These are phyloP conservation scores for Sugiyamaella pinicola DNA, from an alignment of 1,139 yeast species.

Conservation along the genomic window DNA sequence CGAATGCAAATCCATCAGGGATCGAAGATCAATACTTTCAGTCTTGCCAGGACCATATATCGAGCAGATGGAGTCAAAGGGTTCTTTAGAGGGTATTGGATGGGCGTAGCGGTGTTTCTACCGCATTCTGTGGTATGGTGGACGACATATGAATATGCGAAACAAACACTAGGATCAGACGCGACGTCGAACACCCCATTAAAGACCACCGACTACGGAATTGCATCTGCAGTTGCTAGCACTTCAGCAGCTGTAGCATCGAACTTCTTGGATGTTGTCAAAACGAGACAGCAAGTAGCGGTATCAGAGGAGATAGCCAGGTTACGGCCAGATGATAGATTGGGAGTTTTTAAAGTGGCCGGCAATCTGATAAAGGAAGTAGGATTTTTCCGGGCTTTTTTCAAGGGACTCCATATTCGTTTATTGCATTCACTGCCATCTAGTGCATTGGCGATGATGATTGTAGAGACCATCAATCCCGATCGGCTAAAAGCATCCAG, in stretches of 20 bases:
- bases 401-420: slow-evolving; percentile 46
- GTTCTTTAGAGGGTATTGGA: slow-evolving; percentile 49
- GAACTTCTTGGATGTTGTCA: slow-evolving; percentile 47
- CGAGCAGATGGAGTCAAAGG: slow-evolving; percentile 44
- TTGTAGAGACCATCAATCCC: slow-evolving; percentile 47
- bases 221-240: slow-evolving; percentile 46
- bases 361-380: slow-evolving; percentile 43
- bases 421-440: slow-evolving; percentile 46
- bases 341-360: slow-evolving; percentile 42
- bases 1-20: slow-evolving; percentile 44
- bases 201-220: slow-evolving; percentile 39
- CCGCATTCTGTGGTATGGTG: slow-evolving; percentile 49
- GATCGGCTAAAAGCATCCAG: slow-evolving; percentile 29
- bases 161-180: slow-evolving; percentile 28
- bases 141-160: slow-evolving; percentile 38
- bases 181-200: slow-evolving; percentile 18
- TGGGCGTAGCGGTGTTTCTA: slow-evolving; percentile 47
- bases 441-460: slow-evolving; percentile 46
- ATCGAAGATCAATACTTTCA: slow-evolving; percentile 28
- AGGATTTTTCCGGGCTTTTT: slow-evolving; percentile 44
- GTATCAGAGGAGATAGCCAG: slow-evolving; percentile 44
- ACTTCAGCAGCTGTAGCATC: slow-evolving; percentile 44
- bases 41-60: slow-evolving; percentile 37
- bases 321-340: slow-evolving; percentile 45
- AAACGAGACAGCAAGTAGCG: slow-evolving; percentile 50